Conservation (phyloP, 2,329 filamentous ascomycete genomes). For the Nectriaceae sp. region DNA sequence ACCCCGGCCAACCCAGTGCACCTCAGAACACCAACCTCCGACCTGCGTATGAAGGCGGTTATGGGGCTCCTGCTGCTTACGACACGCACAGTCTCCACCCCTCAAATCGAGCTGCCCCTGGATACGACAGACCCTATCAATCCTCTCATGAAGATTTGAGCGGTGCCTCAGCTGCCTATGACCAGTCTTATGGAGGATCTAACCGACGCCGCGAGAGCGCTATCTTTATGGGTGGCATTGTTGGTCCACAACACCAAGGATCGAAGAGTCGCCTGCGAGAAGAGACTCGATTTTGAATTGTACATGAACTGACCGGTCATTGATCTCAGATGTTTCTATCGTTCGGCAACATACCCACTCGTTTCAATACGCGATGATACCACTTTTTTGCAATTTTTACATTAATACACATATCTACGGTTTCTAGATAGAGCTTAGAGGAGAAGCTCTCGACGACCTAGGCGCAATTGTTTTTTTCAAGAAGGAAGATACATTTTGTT, state of each 20-base stretch:
- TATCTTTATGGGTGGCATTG: constrained; percentile 55
- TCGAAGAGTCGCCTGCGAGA: constrained; percentile 57
- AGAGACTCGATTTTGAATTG: constrained; percentile 49
- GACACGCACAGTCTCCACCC: constrained; percentile 22
- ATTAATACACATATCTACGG: constrained; percentile 19
- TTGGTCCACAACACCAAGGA: constrained; percentile 49
- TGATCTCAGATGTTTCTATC: constrained; percentile 23
- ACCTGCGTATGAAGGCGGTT: constrained; percentile 48
- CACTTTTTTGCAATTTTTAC: constrained; percentile 27
- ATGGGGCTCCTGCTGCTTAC: constrained; percentile 30
- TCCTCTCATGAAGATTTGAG: constrained; percentile 24
- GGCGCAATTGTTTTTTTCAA: no score
- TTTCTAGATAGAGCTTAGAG: not conserved
- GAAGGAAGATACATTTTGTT: no score
- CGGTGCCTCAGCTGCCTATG: constrained; percentile 28
- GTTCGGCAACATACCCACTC: constrained; percentile 33
- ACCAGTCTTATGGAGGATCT: constrained; percentile 47
- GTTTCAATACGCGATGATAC: constrained; percentile 33
- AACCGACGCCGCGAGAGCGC: constrained; percentile 61
- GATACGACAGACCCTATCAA: constrained; percentile 43
- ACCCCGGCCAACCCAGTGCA: constrained; percentile 37
- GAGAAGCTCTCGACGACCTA: not conserved
- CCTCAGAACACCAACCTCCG: constrained; percentile 34
- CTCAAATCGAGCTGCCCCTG: constrained; percentile 28
- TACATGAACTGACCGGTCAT: constrained; percentile 21